Base-by-base conservation (phyloP, 1,284 basidiomycete species). In the Mycosarcoma maydis region DNA sequence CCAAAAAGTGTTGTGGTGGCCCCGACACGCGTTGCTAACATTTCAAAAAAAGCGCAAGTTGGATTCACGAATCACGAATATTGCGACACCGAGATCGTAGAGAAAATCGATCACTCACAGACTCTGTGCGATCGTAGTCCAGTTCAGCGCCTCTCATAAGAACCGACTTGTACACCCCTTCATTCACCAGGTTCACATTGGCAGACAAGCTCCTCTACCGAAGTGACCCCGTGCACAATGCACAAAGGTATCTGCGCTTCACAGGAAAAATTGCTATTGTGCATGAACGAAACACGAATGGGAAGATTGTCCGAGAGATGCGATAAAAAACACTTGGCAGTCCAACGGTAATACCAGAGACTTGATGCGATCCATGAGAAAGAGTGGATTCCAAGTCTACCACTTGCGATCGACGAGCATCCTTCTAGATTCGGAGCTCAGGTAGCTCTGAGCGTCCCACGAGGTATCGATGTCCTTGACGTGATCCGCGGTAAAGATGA, bases 401-500 rank as follows among this genome's bases (percentile, higher is more conserved):
- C 56, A 65, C 66, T 69, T 69, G 37, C 66, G 66, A 33, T 69
- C 59, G n/a, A 62, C 66, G 13, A 69, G 59, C 59, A 69, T 62
- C 38, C 59, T 52, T 27, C 66, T 38, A 19, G 66, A 69, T 36
- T 70, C 67, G 32, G 51, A 43, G 52, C 67, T 60, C 46, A 64
- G 43, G 52, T 70, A 70, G 56, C 56, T 64, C 44, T 64, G 60
- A 22, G 60, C 56, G 32, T 70, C 67, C 67, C 60, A 64, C 14
- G 53, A 53, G 3, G 36, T 41, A 33, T 64, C 59, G 27, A 70
- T 23, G 34, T 70, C 56, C 37, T 50, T 52, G 52, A 68, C 54
- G 14, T 54, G 54, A 40, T 76, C 69, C 20, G 72, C 60, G 7
- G 68, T 68, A 42, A 78, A 78, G 45, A 76, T 46, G 58, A 71